Base-by-base conservation (phyloP, 176 grass and related monocot genomes). In the Carex cristatella region DNA sequence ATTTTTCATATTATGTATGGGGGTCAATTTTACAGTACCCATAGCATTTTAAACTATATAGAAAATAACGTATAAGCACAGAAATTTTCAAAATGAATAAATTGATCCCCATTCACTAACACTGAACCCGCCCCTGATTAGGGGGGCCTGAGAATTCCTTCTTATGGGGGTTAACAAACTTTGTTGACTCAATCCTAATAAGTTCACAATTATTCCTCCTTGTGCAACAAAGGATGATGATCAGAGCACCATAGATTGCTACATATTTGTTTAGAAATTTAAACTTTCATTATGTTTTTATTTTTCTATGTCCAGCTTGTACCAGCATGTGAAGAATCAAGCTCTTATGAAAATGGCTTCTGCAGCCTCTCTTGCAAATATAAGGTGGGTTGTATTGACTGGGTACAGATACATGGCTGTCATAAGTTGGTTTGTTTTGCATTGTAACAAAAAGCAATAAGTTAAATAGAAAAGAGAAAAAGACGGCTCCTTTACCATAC, bases 301-400 rank as follows among this genome's bases (percentile, higher is more conserved):
- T 75, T 79, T 23, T 87, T 86, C 31, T 85, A 72, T 91, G 35
- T 84, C 16, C 84, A 91, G 93, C 86, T 89, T 19, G 76, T 90
- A 42, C 72, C 88, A 82, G 71, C 86, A 75, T 77, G 75, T 83
- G 91, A 61, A 85, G 83, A 83, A 51, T 77, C 79, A 87, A 88
- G 61, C 74, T 68, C 84, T 82, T 35, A 60, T 81, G 86, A 86
- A 61, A 80, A 85, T 89, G 81, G 54, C 79, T 53, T 75, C 15
- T 92, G 89, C 79, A 95, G 95, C 59, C 87, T 86, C 85, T 95
- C 88, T 60, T 98, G 95, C 87, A 93, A 94, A 87, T 86, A 82
- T 76, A 98, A 95, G 93, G 95, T 93, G 82, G 84, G 89, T 76
- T 73, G n/a, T 65, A 66, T 82, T 66, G 80, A 28, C 60, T 65